Evolutionary conservation across 768 basidiomycete species (phyloP).

Genomic region (Obba rivulosa): DNA sequence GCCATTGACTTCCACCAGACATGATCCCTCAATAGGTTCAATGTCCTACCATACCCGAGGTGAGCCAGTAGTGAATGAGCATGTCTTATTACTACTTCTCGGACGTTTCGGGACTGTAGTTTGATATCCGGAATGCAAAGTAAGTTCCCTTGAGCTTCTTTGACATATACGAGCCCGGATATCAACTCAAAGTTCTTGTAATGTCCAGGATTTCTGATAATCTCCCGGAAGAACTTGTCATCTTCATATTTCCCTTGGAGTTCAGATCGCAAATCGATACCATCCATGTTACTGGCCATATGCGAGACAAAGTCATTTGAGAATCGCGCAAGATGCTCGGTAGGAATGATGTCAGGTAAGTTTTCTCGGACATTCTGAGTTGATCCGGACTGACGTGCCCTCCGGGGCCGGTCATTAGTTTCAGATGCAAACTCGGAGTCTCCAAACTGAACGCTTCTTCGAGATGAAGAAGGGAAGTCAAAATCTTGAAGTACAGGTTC

Average conservation of each 20-base stretch:
- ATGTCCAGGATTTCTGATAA: constrained; percentile 17
- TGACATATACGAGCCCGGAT: constrained; percentile 19
- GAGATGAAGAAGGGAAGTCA: too few species aligned
- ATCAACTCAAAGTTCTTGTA: constrained; percentile 22
- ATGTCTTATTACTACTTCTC: constrained; percentile 29
- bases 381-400: too few species aligned
- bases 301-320: not conserved
- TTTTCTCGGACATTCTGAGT: too few species aligned
- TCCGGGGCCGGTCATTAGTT: too few species aligned
- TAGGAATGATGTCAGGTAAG: too few species aligned
- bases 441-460: too few species aligned
- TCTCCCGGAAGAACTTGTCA: constrained; percentile 25
- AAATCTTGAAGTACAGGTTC: too few species aligned
- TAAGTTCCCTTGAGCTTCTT: not conserved
- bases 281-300: not conserved
- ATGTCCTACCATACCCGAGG: constrained; percentile 28
- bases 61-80: constrained; percentile 36
- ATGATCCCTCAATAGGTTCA: constrained; percentile 26
- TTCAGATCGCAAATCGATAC: too few species aligned
- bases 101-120: constrained; percentile 11
- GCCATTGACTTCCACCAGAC: constrained; percentile 36
- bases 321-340: not conserved
- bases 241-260: constrained; percentile 21
- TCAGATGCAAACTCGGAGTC: too few species aligned
- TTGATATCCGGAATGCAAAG: constrained; percentile 26